Conservation (phyloP, 805 yeast genomes). For the Cyberlindnera amylophila region DNA sequence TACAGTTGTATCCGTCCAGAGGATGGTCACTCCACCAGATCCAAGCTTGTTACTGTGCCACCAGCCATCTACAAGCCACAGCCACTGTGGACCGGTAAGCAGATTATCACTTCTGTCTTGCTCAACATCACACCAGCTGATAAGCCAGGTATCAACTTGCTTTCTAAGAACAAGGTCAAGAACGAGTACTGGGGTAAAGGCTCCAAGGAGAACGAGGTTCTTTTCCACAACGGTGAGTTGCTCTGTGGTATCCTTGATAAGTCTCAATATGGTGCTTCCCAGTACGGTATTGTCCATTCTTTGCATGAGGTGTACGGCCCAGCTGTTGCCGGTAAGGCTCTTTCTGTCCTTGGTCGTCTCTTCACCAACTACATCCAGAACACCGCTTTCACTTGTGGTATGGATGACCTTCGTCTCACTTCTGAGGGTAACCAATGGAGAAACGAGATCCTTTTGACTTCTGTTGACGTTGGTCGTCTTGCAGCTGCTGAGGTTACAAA, state of each 20-base stretch:
- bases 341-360: slow-evolving; percentile 90
- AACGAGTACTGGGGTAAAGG: slow-evolving; percentile 91
- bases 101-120: slow-evolving; percentile 87
- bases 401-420: slow-evolving; percentile 96
- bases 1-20: slow-evolving; percentile 96
- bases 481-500: slow-evolving; percentile 96
- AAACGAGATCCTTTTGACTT: slow-evolving; percentile 69
- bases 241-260: slow-evolving; percentile 93
- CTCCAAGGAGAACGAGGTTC: slow-evolving; percentile 80
- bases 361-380: slow-evolving; percentile 91
- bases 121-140: slow-evolving; percentile 81
- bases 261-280: slow-evolving; percentile 97
- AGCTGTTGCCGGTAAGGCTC: slow-evolving; percentile 78
- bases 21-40: slow-evolving; percentile 86
- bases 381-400: slow-evolving; percentile 98
- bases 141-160: slow-evolving; percentile 88
- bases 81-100: slow-evolving; percentile 98
- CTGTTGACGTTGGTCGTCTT: slow-evolving; percentile 78
- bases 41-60: slow-evolving; percentile 70
- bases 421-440: slow-evolving; percentile 90
- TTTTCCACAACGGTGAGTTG: slow-evolving; percentile 83
- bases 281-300: slow-evolving; percentile 95
- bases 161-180: slow-evolving; percentile 83
- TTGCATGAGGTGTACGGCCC: slow-evolving; percentile 95
- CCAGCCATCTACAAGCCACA: slow-evolving; percentile 86